These are phyloP conservation scores for Orbilia javanica DNA, from an alignment of 2,329 filamentous ascomycete genomes.

Conservation along the genomic window DNA sequence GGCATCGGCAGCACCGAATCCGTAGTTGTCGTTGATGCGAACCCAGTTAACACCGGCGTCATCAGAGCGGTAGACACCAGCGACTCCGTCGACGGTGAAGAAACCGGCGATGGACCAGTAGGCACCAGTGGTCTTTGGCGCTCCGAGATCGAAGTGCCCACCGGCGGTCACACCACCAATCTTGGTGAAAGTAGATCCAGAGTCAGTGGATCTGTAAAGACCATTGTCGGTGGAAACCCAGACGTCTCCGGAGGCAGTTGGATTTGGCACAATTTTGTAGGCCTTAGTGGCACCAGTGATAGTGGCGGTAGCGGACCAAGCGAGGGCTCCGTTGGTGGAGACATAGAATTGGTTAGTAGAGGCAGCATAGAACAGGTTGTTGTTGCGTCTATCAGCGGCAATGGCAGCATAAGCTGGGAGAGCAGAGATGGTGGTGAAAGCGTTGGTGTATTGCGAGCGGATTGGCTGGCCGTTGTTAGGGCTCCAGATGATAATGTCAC, in stretches of 20 bases:
- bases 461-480: conserved; percentile 59
- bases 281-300: conserved; percentile 61
- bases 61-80: conserved; percentile 60
- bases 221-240: conserved; percentile 72
- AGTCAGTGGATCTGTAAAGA: conserved; percentile 71
- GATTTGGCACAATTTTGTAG: conserved; percentile 72
- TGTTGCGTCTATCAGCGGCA: conserved; percentile 71
- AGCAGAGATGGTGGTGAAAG: conserved; percentile 68
- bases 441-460: conserved; percentile 63
- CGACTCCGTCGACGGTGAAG: conserved; percentile 59
- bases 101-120: conserved; percentile 60
- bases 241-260: conserved; percentile 72
- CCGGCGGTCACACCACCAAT: conserved; percentile 60
- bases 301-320: conserved; percentile 67
- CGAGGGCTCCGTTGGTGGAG: conserved; percentile 68
- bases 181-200: conserved; percentile 68
- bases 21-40: conserved; percentile 59
- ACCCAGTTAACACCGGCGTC: conserved; percentile 59
- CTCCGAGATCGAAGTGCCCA: conserved; percentile 60
- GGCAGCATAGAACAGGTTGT: conserved; percentile 70
- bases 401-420: conserved; percentile 68
- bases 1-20: conserved; percentile 59
- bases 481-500: conserved; percentile 65
- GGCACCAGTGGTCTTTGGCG: conserved; percentile 55
- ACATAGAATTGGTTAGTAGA: conserved; percentile 69